A percentile compares a stretch with the other conserved stretches of the same genome.
These are phyloP conservation scores for Onygenales sp. DNA, from an alignment of 2,329 filamentous ascomycete species.

Conservation along the genomic window DNA sequence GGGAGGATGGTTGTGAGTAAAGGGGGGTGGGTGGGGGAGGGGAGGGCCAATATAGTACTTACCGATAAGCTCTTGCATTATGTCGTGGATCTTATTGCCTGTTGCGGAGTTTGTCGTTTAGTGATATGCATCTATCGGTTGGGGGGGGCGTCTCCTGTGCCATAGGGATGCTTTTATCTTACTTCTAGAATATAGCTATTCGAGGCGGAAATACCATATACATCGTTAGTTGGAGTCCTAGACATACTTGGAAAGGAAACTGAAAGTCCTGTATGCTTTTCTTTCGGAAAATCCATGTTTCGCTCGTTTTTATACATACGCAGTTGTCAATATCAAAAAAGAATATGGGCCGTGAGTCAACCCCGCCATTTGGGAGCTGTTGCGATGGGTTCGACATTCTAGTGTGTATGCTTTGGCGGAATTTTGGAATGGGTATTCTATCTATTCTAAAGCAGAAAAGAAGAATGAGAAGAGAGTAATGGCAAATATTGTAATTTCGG, in stretches of 20 bases:
- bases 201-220: constrained; percentile 1
- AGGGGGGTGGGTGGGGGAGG: neutral
- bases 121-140: neutral
- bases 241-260: neutral
- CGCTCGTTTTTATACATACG: constrained; percentile 35
- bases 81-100: constrained; percentile 73
- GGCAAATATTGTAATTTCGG: too few relatives aligned
- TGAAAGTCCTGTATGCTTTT: neutral
- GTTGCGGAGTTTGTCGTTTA: constrained; percentile 3
- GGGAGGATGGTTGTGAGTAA: constrained; percentile 40
- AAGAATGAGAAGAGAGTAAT: too few relatives aligned
- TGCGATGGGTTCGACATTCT: too few relatives aligned
- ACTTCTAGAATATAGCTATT: constrained; percentile 75
- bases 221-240: neutral
- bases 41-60: constrained; percentile 11
- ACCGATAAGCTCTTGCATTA: constrained; percentile 76
- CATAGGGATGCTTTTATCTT: constrained; percentile 18
- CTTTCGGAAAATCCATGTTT: neutral
- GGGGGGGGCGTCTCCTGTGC: neutral
- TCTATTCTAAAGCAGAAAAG: too few relatives aligned
- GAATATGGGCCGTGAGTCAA: constrained; percentile 45
- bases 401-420: too few relatives aligned
- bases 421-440: too few relatives aligned
- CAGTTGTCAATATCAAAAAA: constrained; percentile 98
- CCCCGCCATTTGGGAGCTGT: too few relatives aligned